Percentiles rank a stretch among this genome's conserved stretches.
Conservation (phyloP, 169 alveolate species). For the Plasmodium gonderi region DNA sequence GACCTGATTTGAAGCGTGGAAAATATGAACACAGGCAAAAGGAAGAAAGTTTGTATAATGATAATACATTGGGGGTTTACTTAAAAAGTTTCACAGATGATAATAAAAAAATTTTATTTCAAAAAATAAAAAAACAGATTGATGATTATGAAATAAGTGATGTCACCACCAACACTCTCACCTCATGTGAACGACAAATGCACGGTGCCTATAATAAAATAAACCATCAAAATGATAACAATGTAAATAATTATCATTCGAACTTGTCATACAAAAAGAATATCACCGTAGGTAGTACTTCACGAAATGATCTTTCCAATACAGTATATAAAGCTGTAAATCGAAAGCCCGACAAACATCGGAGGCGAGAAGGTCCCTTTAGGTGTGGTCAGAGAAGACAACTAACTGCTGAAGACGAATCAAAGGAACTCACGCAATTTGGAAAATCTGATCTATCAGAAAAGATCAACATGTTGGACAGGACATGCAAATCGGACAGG, state of each 20-base stretch:
- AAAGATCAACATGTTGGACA: not conserved
- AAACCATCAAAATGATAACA: not conserved
- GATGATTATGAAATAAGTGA: not conserved
- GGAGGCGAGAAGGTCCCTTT: no score
- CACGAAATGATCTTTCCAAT: not conserved
- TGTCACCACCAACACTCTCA: not conserved
- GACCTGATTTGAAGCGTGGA: not conserved
- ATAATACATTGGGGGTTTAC: constrained; percentile 21
- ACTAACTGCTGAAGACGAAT: not conserved
- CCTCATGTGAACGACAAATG: not conserved
- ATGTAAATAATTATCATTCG: not conserved
- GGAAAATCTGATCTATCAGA: not conserved
- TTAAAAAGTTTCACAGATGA: constrained; percentile 9
- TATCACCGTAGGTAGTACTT: not conserved
- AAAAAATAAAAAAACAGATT: constrained; percentile 25
- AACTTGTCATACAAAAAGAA: not conserved
- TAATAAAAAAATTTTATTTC: constrained; percentile 23
- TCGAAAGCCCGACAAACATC: not conserved
- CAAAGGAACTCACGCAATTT: not conserved
- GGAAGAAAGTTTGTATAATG: not conserved
- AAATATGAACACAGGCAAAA: not conserved
- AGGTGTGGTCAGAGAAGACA: not conserved
- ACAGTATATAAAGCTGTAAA: not conserved
- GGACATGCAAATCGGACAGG: not conserved
- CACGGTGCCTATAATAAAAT: not conserved